phyloP scores from a whole-genome alignment of 192 early-diverging fungal genomes.

The Chytriomyces confervae region DNA sequence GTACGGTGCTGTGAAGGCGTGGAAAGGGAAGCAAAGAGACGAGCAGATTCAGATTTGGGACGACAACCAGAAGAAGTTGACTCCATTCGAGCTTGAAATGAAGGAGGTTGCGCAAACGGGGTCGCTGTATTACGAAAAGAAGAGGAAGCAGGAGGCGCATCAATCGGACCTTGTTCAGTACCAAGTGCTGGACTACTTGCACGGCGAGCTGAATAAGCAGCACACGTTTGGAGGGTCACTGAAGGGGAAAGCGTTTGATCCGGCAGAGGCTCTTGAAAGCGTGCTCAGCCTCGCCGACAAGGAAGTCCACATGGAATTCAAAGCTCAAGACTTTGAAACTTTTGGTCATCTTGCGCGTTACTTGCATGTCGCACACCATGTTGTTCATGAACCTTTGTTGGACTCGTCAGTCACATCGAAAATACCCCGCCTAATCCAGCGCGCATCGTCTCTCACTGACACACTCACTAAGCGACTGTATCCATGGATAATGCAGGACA shows the following conservation, averaged over 20 bases:
- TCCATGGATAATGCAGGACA: constrained; percentile 13
- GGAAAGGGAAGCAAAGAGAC: constrained; percentile 16
- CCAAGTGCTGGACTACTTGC: constrained; percentile 28
- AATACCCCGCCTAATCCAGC: not conserved
- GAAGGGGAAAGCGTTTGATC: not conserved
- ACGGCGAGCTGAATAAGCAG: constrained; percentile 11
- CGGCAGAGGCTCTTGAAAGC: not conserved
- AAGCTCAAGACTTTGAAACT: constrained; percentile 18
- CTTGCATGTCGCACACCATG: constrained; percentile 8
- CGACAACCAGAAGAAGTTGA: constrained; percentile 14
- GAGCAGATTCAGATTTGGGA: constrained; percentile 34
- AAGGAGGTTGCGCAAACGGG: constrained; percentile 19
- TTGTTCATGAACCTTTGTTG: not conserved
- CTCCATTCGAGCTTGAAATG: constrained; percentile 3
- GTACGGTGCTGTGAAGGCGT: constrained; percentile 20
- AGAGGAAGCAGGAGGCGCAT: not conserved
- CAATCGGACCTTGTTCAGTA: not conserved
- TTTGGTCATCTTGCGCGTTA: constrained; percentile 23
- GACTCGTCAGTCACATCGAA: not conserved
- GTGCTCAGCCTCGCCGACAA: constrained; percentile 1
- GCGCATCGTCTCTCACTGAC: not conserved
- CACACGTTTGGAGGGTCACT: constrained; percentile 32
- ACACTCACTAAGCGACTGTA: constrained; percentile 8
- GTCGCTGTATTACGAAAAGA: not conserved
- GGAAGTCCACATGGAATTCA: not conserved